phyloP scores from a whole-genome alignment of 495 filamentous ascomycete species.

The Penicillium parvum region DNA sequence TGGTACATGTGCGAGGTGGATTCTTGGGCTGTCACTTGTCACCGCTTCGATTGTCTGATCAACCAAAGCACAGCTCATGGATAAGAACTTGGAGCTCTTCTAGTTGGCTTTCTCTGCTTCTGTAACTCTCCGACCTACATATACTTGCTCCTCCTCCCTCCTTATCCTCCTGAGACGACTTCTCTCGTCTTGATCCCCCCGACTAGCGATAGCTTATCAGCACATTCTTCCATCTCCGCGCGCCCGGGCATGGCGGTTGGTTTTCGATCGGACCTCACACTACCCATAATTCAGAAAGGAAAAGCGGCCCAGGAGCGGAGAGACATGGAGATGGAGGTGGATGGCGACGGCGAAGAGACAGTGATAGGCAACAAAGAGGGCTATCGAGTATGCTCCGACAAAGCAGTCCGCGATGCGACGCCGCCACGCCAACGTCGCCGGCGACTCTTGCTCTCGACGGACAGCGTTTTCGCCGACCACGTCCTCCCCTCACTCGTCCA shows the following conservation, averaged over 20 bases:
- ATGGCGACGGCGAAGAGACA: conserved; percentile 20
- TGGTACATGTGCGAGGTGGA: too few species aligned
- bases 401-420: conserved; percentile 4
- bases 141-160: background rate
- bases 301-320: conserved; percentile 10
- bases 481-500: conserved; percentile 38
- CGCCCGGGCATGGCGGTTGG: conserved; percentile 27
- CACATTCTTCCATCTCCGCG: background rate
- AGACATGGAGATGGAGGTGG: conserved; percentile 32
- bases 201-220: background rate
- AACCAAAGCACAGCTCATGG: conserved; percentile 6
- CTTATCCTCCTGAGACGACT: background rate
- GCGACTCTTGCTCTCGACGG: conserved; percentile 42
- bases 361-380: conserved; percentile 16
- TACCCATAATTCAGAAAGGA: background rate
- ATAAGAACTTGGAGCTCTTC: conserved; percentile 7
- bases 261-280: conserved; percentile 8
- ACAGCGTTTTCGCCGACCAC: conserved; percentile 40
- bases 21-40: too few species aligned
- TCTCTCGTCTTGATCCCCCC: background rate
- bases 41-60: conserved; percentile 21
- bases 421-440: conserved; percentile 26
- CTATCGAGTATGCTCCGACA: conserved; percentile 8
- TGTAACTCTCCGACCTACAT: background rate
- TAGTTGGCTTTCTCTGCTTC: background rate